These are phyloP conservation scores for Rhynchospora pubera DNA, from an alignment of 176 grass and related monocot species.

Conservation along the genomic window DNA sequence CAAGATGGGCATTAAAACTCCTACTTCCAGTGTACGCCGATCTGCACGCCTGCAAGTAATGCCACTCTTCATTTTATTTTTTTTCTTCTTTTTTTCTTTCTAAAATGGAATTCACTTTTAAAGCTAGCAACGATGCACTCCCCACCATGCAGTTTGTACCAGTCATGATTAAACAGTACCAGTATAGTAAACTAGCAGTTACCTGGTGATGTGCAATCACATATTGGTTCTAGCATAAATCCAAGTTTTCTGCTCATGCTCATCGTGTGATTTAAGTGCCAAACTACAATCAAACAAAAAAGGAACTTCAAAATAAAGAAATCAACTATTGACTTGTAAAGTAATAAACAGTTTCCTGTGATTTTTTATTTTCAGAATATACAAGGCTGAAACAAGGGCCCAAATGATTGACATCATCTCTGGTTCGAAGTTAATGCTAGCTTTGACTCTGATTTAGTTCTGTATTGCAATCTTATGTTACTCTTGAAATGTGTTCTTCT, in stretches of 20 bases:
- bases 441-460: neutral
- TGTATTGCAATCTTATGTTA: neutral
- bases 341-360: neutral
- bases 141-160: neutral
- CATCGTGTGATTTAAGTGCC: neutral
- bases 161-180: neutral
- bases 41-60: constrained; percentile 45
- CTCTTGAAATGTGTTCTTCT: neutral
- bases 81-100: neutral
- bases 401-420: neutral
- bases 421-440: neutral
- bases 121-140: neutral
- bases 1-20: constrained; percentile 24
- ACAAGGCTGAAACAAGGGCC: neutral
- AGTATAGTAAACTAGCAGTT: neutral
- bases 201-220: neutral
- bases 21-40: constrained; percentile 12
- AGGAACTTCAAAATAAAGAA: neutral
- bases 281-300: neutral
- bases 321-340: neutral
- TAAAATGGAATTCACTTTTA: neutral
- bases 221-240: neutral
- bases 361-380: neutral
- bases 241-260: neutral
- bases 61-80: neutral